Base-by-base conservation (phyloP, 345 rosid genomes). In the Microthlaspi erraticum region DNA sequence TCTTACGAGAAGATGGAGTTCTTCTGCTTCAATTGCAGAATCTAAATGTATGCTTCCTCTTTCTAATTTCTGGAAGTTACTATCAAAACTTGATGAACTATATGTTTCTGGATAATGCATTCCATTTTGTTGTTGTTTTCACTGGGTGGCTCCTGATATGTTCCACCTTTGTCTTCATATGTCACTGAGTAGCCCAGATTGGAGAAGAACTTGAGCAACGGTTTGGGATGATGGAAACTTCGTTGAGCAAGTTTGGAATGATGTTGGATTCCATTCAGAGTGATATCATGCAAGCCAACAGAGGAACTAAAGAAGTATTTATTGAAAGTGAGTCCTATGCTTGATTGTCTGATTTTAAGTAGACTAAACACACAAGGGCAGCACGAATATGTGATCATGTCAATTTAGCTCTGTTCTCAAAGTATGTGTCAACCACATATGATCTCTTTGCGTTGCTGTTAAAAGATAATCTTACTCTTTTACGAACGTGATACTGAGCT, bases 281-380 rank as follows among this genome's bases (percentile, higher is more conserved):
- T 63, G 91, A 95, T 80, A 72, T 95, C 66, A 83, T 92, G 85
- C 98, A 92, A 82, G 83, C 82, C 61, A 87, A 82, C 70, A 86
- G 78, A 78, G 93, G 96, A 83, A 83, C 89, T 62, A 94, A 87
- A 78, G 86, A 95, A 82, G 74, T 82, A 20, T 73, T 79, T 45
- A 68, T 88, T 23, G 96, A 84, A 77, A 80, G 98, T 91, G 72
- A 83, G 91, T 78, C 29, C 42, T 81, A 33, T 32, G n/a, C 70
- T 31, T 61, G n/a, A 72, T 31, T 61, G 53, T 31, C 61, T 17
- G 16, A 39, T 55, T 29, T 16, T 64, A 41, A 7, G 8, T 48
- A 18, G 26, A 72, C 56, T 14, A 26, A 26, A 16, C 45, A 52
- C 43, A 49, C 8, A 16, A 1, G 38, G 57, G n/a, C 10, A 29